A percentile compares a stretch with the other conserved stretches of the same genome.
These are phyloP conservation scores for Misopates orontium DNA, from an alignment of 257 asterid species.

Conservation along the genomic window DNA sequence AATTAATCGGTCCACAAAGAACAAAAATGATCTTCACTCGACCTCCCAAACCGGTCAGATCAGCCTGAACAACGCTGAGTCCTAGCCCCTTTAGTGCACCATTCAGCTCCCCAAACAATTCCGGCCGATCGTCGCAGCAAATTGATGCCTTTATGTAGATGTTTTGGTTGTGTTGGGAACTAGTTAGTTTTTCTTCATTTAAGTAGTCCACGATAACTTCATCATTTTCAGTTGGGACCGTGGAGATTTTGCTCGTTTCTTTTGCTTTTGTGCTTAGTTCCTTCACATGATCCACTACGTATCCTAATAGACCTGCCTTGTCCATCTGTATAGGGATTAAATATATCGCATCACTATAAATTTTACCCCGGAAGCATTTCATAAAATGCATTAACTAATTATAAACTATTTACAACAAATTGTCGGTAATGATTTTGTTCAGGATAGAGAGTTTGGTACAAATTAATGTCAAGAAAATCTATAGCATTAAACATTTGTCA, in stretches of 20 bases:
- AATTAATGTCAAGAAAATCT: conserved; percentile 2
- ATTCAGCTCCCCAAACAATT: conserved; percentile 59
- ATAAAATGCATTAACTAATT: no score
- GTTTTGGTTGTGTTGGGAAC: conserved; percentile 8
- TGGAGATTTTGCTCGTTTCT: conserved; percentile 46
- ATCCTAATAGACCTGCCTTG: conserved; percentile 81
- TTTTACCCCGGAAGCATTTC: no score
- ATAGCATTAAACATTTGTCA: neutral
- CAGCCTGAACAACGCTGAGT: conserved; percentile 47
- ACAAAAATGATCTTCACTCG: conserved; percentile 50
- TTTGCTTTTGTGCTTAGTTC: conserved; percentile 56
- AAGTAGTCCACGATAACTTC: conserved; percentile 48
- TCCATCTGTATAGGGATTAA: conserved; percentile 60
- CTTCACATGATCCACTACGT: conserved; percentile 74
- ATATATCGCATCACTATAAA: neutral
- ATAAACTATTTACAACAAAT: no score
- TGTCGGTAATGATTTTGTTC: neutral
- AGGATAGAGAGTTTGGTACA: neutral
- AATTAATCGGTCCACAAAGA: conserved; percentile 33
- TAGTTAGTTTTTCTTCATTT: conserved; percentile 13
- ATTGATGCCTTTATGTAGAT: conserved; percentile 51
- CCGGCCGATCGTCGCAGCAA: conserved; percentile 79
- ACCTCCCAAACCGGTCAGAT: conserved; percentile 68
- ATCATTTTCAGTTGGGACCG: conserved; percentile 66
- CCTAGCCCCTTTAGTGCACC: conserved; percentile 50